Conservation (phyloP, 768 basidiomycete genomes). For the Pholiota microspora region DNA sequence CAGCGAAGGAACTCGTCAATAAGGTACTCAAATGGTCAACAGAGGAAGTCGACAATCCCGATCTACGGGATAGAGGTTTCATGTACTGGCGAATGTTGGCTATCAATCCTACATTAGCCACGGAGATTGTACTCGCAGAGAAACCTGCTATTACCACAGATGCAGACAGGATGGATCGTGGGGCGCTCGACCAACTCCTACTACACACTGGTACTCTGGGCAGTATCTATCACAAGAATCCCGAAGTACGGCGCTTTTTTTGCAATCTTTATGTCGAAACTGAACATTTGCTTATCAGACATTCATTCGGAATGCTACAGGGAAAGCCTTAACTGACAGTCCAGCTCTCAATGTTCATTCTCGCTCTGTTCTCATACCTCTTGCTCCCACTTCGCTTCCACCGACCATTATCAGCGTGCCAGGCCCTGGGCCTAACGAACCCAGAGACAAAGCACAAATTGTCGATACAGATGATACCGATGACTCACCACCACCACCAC, state of each 20-base stretch:
- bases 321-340: slow-evolving; percentile 81
- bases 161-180: slow-evolving; percentile 95
- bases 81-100: slow-evolving; percentile 99
- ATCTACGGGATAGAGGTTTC: slow-evolving; percentile 94
- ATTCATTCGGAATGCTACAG: slow-evolving; percentile 88
- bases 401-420: slow-evolving; percentile 45
- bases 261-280: not conserved
- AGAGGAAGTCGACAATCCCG: slow-evolving; percentile 97
- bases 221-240: slow-evolving; percentile 98
- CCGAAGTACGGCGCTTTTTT: slow-evolving; percentile 56
- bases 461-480: slow-evolving; percentile 28
- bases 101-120: slow-evolving; percentile 84
- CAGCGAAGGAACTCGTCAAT: slow-evolving; percentile 85
- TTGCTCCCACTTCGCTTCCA: slow-evolving; percentile 52
- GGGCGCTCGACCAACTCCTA: slow-evolving; percentile 90
- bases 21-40: slow-evolving; percentile 97
- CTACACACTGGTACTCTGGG: slow-evolving; percentile 92
- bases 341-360: slow-evolving; percentile 87
- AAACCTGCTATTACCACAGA: slow-evolving; percentile 98
- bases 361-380: slow-evolving; percentile 63
- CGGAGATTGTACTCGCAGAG: slow-evolving; percentile 87
- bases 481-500: slow-evolving; percentile 30
- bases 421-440: slow-evolving; percentile 65
- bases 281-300: slow-evolving; percentile 46
- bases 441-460: slow-evolving; percentile 25